Evolutionary conservation across 495 filamentous ascomycete genomes (phyloP), one percentile per base, ranked within the genome.

Genomic region (Aspergillus nanangensis): DNA sequence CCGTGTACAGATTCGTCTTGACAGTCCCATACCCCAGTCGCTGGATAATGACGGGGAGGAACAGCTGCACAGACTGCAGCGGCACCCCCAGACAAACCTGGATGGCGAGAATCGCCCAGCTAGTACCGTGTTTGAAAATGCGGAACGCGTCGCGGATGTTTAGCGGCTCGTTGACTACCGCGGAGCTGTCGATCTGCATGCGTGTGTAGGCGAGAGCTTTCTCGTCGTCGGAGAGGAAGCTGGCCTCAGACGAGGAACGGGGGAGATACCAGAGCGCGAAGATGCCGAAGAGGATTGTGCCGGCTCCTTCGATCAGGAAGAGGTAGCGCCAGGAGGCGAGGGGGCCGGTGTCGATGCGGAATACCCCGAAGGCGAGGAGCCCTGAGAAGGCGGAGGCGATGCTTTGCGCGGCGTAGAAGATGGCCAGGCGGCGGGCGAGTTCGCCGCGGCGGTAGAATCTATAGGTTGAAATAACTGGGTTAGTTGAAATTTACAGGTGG

Each of bases 11-110:
- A 47, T 90, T 90, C 8, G 85, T 87, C 54, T 82, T 83, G 48
- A 88, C 74, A 5, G 74, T 76, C 17, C 61, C 63, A 41, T 80
- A 82, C 1, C 78, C 77, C 8, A 88, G 67, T 2, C 82, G 70
- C 8, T 62, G 63, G 4, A 88, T 77, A 40, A 90, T 90, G 50
- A 84, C 79, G 0, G 85, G 85, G 42, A 90, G 61, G 56, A 88
- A 90, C 4, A 87, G 74, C 3, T 70, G 61, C 3, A 88, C 84
- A 0, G 72, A 76, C 51, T 86, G 83, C 27, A 88, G 61, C 0
- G 86, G 85, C 1, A 89, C 83, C 29, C 86, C 86, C 8, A 88
- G 71, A 58, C 83, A 87, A 20, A 87, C 74, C 59, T 87, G 80
- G 50, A 88, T 83, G 13, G 69, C 67, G 4, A 90, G 61, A 50